Conservation (phyloP, 345 rosid genomes). For the Euphorbia lathyris region DNA sequence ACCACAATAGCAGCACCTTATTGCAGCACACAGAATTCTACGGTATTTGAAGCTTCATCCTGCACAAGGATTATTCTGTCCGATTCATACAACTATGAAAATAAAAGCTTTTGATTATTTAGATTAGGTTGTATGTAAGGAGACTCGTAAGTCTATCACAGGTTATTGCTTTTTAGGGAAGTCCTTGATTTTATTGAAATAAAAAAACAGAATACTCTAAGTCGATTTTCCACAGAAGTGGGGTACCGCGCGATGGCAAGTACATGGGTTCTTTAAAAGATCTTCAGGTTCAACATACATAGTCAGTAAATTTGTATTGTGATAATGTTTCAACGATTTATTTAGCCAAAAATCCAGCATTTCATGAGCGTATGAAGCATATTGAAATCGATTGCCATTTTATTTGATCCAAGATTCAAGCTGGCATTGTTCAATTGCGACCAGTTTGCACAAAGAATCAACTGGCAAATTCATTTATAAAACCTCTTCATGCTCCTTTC, state of each 20-base stretch:
- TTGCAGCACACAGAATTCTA: background rate
- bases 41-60: background rate
- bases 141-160: background rate
- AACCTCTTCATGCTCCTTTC: too few species aligned
- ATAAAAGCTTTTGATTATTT: background rate
- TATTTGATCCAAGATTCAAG: too few species aligned
- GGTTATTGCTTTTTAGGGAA: background rate
- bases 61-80: background rate
- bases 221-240: background rate
- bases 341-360: background rate
- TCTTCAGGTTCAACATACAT: background rate
- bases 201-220: background rate
- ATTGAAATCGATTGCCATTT: background rate
- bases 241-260: background rate
- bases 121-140: background rate
- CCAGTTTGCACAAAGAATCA: background rate
- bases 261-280: background rate
- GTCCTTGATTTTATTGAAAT: background rate
- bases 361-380: background rate
- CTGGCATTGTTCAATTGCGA: too few species aligned
- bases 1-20: background rate
- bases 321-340: background rate
- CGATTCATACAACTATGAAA: fast-evolving
- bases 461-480: background rate
- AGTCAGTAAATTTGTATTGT: background rate